phyloP scores from a whole-genome alignment of 345 rosid genomes.

The Rhizophora apiculata region DNA sequence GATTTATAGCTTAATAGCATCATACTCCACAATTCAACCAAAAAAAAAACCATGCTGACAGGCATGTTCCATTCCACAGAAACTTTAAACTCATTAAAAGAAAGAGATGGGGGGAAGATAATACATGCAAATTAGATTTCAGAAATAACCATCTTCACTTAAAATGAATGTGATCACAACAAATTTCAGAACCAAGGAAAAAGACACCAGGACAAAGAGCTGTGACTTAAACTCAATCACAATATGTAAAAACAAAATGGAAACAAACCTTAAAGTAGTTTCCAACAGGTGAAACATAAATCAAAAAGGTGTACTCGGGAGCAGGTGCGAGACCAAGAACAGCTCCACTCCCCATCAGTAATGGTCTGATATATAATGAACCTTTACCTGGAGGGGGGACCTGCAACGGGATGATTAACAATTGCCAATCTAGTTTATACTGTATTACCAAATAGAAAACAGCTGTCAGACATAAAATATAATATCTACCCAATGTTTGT shows the following conservation, averaged over 20 bases:
- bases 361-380: conserved; percentile 81
- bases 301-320: conserved; percentile 86
- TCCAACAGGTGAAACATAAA: conserved; percentile 93
- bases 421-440: conserved; percentile 9
- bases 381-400: conserved; percentile 95
- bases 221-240: not conserved
- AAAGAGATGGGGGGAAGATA: not conserved
- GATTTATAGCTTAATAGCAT: not conserved
- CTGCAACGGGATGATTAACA: conserved; percentile 36
- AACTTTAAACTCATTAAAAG: not conserved
- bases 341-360: conserved; percentile 96
- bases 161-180: not conserved
- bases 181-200: not conserved
- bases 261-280: conserved; percentile 85
- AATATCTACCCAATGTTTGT: conserved; percentile 79
- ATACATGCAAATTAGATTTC: not conserved
- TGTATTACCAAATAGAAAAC: not conserved
- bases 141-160: not conserved
- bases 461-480: not conserved
- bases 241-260: not conserved
- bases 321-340: conserved; percentile 98
- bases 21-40: not conserved
- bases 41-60: not conserved
- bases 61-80: not conserved
- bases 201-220: too few relatives aligned